phyloP scores from a whole-genome alignment of 1,284 basidiomycete genomes.

The Pterulicium gracile region DNA sequence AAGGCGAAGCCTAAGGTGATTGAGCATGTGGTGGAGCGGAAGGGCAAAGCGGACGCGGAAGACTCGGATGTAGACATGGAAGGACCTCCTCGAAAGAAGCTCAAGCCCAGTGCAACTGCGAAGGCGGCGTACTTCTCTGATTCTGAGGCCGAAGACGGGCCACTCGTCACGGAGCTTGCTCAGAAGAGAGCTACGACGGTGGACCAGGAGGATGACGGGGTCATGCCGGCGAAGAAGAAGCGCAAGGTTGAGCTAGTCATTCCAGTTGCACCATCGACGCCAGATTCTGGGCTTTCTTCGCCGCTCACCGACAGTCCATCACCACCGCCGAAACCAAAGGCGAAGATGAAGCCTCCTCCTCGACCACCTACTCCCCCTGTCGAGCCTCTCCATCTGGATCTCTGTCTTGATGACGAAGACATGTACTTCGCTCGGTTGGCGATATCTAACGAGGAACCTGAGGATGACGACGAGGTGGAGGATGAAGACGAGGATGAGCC shows the following conservation, averaged over 20 bases:
- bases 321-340: neutral
- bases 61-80: neutral
- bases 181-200: conserved; percentile 11
- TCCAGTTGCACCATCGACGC: neutral
- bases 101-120: neutral
- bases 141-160: neutral
- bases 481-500: conserved; percentile 11
- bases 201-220: conserved; percentile 20
- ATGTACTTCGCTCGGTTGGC: conserved; percentile 76
- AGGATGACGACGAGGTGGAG: neutral
- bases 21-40: conserved; percentile 16
- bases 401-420: conserved; percentile 89
- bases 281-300: neutral
- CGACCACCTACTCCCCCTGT: conserved; percentile 36
- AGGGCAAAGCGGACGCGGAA: conserved; percentile 22
- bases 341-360: conserved; percentile 16
- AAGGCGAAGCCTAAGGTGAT: conserved; percentile 31
- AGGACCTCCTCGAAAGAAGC: neutral
- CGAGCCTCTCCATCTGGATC: conserved; percentile 43
- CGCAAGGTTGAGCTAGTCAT: conserved; percentile 14
- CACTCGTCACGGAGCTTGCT: neutral
- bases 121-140: neutral
- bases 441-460: conserved; percentile 21
- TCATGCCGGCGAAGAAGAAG: conserved; percentile 22
- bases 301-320: neutral